Conservation (phyloP, 176 grass and related monocot genomes). For the Oryza glumipatula region DNA sequence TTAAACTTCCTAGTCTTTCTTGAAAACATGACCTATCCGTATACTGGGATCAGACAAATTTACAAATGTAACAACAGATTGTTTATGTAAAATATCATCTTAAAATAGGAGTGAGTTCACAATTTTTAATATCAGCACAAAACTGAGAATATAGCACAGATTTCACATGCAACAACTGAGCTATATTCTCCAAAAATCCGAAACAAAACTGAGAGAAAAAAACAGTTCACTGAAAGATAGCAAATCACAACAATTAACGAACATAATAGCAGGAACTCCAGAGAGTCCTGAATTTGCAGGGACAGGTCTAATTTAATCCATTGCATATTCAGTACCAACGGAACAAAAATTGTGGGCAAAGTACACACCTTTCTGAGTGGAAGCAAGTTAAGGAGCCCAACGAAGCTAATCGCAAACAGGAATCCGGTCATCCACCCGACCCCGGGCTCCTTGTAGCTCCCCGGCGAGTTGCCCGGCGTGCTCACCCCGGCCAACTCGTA, state of each 20-base stretch:
- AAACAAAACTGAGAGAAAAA: not conserved
- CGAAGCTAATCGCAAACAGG: conserved; percentile 67
- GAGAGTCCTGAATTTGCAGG: not conserved
- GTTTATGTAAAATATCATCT: not conserved
- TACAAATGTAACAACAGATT: not conserved
- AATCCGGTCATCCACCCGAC: conserved; percentile 85
- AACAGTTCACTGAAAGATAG: not conserved
- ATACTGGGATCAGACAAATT: not conserved
- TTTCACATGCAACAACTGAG: not conserved
- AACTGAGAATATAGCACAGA: not conserved
- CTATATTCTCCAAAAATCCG: not conserved
- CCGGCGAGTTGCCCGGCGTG: conserved; percentile 62
- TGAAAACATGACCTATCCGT: not conserved
- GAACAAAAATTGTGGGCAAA: not conserved
- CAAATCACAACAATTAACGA: not conserved
- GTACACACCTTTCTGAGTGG: conserved; percentile 75
- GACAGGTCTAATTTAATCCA: not conserved
- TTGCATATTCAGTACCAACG: not conserved
- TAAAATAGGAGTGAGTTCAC: not conserved
- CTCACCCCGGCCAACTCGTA: conserved; percentile 75
- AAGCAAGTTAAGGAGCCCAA: conserved; percentile 70
- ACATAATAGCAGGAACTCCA: not conserved
- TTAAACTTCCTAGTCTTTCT: not conserved
- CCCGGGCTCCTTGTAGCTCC: conserved; percentile 81
- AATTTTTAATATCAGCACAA: not conserved